Percentiles rank a stretch among this genome's conserved stretches.
Conservation (phyloP, 768 basidiomycete genomes). For the Gloeopeniophorella convolvens region DNA sequence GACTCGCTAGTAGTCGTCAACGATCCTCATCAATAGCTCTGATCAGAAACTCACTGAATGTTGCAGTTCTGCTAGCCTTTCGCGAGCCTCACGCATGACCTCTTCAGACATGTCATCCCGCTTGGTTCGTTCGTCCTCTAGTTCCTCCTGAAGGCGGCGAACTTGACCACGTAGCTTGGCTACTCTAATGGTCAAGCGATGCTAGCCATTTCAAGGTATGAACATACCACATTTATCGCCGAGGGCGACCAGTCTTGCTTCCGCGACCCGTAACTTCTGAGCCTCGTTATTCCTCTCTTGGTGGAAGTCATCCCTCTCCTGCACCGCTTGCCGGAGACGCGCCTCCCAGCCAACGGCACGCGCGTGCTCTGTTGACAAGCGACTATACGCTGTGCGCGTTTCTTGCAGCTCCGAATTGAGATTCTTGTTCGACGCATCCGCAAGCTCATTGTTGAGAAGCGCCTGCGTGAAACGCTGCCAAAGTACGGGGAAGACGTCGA, state of each 20-base stretch:
- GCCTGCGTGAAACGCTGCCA: constrained; percentile 75
- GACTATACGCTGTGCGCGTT: constrained; percentile 56
- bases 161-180: constrained; percentile 69
- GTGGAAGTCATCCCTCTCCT: constrained; percentile 76
- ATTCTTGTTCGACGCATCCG: constrained; percentile 71
- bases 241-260: constrained; percentile 54
- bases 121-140: constrained; percentile 55
- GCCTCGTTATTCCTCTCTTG: constrained; percentile 74
- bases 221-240: constrained; percentile 59
- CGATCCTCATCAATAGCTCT: not conserved
- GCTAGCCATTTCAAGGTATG: not conserved
- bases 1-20: constrained; percentile 24
- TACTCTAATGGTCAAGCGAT: constrained; percentile 24
- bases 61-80: constrained; percentile 55
- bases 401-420: constrained; percentile 71
- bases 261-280: constrained; percentile 61
- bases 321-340: constrained; percentile 53
- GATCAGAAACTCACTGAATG: constrained; percentile 41
- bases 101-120: constrained; percentile 62
- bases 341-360: constrained; percentile 67
- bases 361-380: constrained; percentile 62
- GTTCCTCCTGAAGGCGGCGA: constrained; percentile 50
- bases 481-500: constrained; percentile 1
- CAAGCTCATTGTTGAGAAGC: constrained; percentile 72
- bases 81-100: constrained; percentile 58